These are phyloP conservation scores for Penicillium sp. DNA, from an alignment of 2,329 filamentous ascomycete genomes.

Conservation along the genomic window DNA sequence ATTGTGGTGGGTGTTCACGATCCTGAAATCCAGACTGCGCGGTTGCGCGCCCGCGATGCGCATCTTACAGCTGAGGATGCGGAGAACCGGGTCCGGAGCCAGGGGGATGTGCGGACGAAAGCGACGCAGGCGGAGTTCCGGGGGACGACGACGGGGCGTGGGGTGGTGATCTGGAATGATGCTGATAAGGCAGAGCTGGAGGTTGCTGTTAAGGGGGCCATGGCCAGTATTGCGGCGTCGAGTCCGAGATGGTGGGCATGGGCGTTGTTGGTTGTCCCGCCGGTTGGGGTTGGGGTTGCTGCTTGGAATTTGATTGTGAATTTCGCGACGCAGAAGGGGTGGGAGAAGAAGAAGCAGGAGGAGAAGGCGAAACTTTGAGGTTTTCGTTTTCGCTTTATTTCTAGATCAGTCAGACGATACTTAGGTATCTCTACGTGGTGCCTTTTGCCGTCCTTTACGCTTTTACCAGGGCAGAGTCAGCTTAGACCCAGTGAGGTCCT, in stretches of 20 bases:
- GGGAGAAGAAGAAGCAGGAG: conserved; percentile 54
- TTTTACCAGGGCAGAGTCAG: background rate
- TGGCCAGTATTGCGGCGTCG: conserved; percentile 52
- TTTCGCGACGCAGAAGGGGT: conserved; percentile 58
- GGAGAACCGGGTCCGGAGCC: conserved; percentile 72
- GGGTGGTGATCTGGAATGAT: conserved; percentile 88
- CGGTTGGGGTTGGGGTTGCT: conserved; percentile 60
- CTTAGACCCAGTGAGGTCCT: background rate
- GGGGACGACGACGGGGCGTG: conserved; percentile 46
- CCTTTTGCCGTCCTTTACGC: background rate
- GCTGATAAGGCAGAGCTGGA: conserved; percentile 61
- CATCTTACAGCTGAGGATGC: conserved; percentile 80
- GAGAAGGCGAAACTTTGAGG: conserved; percentile 50
- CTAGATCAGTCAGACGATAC: background rate
- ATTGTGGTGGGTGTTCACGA: conserved; percentile 79
- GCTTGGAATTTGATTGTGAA: conserved; percentile 67
- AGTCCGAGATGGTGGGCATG: conserved; percentile 82
- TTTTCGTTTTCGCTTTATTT: background rate
- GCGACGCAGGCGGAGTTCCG: conserved; percentile 63
- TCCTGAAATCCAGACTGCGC: conserved; percentile 69
- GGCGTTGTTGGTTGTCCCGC: conserved; percentile 59
- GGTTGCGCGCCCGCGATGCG: conserved; percentile 64
- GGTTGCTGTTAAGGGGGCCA: conserved; percentile 56
- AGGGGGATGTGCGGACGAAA: conserved; percentile 78
- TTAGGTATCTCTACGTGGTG: background rate